Conservation (phyloP, 1,284 basidiomycete species). For the Apiotrichum sp. region DNA sequence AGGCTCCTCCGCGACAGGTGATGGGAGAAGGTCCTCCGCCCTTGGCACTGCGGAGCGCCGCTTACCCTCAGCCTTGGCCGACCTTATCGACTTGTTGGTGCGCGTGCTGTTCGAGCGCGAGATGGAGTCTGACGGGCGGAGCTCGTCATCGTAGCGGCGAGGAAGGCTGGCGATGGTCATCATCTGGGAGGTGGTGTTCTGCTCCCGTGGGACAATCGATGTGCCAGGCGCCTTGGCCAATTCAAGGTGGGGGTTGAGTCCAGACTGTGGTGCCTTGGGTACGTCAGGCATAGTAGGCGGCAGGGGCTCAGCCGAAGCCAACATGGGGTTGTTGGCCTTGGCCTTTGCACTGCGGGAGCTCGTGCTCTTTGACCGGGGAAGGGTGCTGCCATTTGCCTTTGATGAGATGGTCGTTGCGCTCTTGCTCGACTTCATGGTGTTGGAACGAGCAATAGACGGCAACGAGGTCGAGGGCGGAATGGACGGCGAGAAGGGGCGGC, state of each 20-base stretch:
- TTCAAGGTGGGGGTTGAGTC: slow-evolving; percentile 38
- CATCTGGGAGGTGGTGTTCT: slow-evolving; percentile 6
- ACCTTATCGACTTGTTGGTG: slow-evolving; percentile 3
- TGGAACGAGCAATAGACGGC: background rate
- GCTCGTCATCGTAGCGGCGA: slow-evolving; percentile 7
- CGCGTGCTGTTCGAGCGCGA: slow-evolving; percentile 20
- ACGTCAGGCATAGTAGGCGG: slow-evolving; percentile 43
- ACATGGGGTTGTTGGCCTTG: slow-evolving; percentile 25
- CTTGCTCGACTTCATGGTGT: slow-evolving; percentile 9
- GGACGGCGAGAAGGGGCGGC: background rate
- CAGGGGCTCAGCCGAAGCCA: slow-evolving; percentile 33
- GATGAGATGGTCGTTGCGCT: slow-evolving; percentile 11
- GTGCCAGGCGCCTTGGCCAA: slow-evolving; percentile 40
- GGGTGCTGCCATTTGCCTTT: slow-evolving; percentile 28
- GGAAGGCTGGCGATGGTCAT: background rate
- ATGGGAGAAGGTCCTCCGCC: background rate
- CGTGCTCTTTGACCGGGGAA: slow-evolving; percentile 22
- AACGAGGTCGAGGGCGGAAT: background rate
- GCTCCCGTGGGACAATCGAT: slow-evolving; percentile 20
- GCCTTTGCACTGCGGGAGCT: slow-evolving; percentile 13
- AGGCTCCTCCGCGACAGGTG: background rate
- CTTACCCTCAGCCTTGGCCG: slow-evolving; percentile 10
- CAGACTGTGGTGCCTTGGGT: slow-evolving; percentile 42
- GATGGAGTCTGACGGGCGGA: slow-evolving; percentile 21
- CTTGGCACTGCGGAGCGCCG: slow-evolving; percentile 1